Base-by-base conservation (phyloP, 805 yeast species). In the Blastobotrys peoriensis region DNA sequence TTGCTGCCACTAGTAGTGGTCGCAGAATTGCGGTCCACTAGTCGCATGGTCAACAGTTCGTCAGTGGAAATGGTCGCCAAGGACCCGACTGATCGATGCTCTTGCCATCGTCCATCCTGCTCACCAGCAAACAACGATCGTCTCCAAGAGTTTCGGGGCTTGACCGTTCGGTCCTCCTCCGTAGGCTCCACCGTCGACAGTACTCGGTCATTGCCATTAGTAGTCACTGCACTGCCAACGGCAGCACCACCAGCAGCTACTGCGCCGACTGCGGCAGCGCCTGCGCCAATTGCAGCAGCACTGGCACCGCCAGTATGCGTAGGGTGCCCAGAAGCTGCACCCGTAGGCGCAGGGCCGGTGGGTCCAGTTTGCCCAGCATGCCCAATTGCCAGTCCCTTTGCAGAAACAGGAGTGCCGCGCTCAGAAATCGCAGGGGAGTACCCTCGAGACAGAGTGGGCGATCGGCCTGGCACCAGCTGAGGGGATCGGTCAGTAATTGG, bases 11-110 rank as follows among this genome's bases (percentile, higher is more conserved):
- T 15, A 35, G 36, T 22, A 3, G 16, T 13, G 10, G 33, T 25
- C 13, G 43, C 44, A 13, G 47, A 48, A 40, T 60, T 59, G 6
- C 40, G 47, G 33, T 82, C 84, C 2, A 84, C 87, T 35, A 87
- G 69, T 56, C 87, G 75, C 33, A 88, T 86, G 3, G 86, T 83
- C 58, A 87, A 73, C 38, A 88, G 73, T 59, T 86, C 91, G 41
- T 82, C 86, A 1, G 96, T 86, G 25, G 89, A 80, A 27, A 89
- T 89, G 0, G 96, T 87, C 21, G 87, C 88, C 46, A 83, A 57
- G 0, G 96, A 85, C 33, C 74, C 75, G 45, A 78, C 70, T 6
- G 94, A 82, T 28, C 76, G 79, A 60, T 91, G 76, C 38, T 76
- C 69, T 51, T 70, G 67, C 69, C 72, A 67, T 35, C 62, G 47